These are phyloP conservation scores for Osmozyma mogii DNA, from an alignment of 805 yeast species.

Conservation along the genomic window DNA sequence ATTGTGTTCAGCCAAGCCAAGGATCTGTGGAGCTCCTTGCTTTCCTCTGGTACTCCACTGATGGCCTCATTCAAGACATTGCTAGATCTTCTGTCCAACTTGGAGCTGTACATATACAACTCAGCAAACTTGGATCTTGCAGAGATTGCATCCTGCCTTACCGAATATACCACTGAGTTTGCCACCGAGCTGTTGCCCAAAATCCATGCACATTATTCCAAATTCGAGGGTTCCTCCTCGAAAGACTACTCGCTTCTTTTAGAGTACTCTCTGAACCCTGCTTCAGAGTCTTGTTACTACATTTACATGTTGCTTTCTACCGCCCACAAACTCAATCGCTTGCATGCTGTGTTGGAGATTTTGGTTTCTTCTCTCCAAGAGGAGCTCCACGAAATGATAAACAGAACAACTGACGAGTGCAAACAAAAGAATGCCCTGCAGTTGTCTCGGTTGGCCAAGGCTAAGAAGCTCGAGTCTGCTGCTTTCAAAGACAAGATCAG, in stretches of 20 bases:
- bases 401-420: slow-evolving; percentile 56
- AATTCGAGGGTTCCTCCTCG: slow-evolving; percentile 10
- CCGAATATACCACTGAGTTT: slow-evolving; percentile 24
- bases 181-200: slow-evolving; percentile 21
- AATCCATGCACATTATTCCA: slow-evolving; percentile 17
- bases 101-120: slow-evolving; percentile 48
- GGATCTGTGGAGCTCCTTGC: slow-evolving; percentile 17
- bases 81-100: slow-evolving; percentile 26
- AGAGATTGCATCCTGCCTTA: slow-evolving; percentile 37
- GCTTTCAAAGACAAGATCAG: slow-evolving; percentile 16
- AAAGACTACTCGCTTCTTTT: slow-evolving; percentile 25
- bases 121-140: slow-evolving; percentile 51
- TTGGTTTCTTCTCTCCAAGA: slow-evolving; percentile 46
- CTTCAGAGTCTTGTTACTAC: slow-evolving; percentile 43
- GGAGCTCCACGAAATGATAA: slow-evolving; percentile 59
- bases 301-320: slow-evolving; percentile 47
- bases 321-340: slow-evolving; percentile 50
- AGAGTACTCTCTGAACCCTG: slow-evolving; percentile 21
- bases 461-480: slow-evolving; percentile 21
- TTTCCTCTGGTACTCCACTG: slow-evolving; percentile 25
- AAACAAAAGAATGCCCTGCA: slow-evolving; percentile 43
- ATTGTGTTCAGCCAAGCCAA: slow-evolving; percentile 4
- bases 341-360: slow-evolving; percentile 50
- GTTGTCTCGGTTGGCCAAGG: slow-evolving; percentile 21
- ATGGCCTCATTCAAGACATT: slow-evolving; percentile 28